Percentiles rank a stretch among this genome's conserved stretches.
Evolutionary conservation across 2,329 filamentous ascomycete species (phyloP).

Genomic region (Fusarium denticulatum): DNA sequence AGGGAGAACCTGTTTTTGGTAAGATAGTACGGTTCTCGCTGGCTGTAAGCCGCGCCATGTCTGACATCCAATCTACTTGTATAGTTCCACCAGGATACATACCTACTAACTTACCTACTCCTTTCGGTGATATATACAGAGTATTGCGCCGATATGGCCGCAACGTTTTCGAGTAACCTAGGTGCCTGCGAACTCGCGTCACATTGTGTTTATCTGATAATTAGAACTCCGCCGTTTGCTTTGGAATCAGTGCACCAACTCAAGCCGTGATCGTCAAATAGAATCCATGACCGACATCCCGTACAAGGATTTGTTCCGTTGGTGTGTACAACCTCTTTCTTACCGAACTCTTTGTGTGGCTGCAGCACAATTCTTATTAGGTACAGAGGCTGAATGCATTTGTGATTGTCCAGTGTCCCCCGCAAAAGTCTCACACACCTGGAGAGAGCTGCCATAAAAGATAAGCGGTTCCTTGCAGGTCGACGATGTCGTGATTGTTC

Average conservation of each 20-base stretch:
- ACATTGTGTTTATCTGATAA: background rate
- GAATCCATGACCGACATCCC: constrained; percentile 29
- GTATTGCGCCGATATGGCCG: background rate
- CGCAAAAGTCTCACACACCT: constrained; percentile 22
- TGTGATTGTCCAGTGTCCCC: constrained; percentile 8
- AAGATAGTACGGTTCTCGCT: constrained; percentile 1
- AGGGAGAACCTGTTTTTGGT: background rate
- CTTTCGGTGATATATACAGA: background rate
- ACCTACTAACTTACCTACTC: background rate
- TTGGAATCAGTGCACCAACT: constrained; percentile 3
- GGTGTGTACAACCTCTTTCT: constrained; percentile 30
- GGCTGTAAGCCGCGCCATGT: background rate
- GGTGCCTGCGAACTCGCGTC: background rate
- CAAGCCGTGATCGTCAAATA: constrained; percentile 25
- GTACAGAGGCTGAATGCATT: constrained; percentile 9
- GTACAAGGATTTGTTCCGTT: constrained; percentile 22
- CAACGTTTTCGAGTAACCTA: background rate
- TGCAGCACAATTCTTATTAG: constrained; percentile 1
- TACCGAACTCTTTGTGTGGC: constrained; percentile 20
- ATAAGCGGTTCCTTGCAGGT: constrained; percentile 38
- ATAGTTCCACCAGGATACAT: background rate
- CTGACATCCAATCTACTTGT: background rate
- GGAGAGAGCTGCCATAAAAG: constrained; percentile 14
- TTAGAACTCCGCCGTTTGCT: background rate
- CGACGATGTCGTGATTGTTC: constrained; percentile 27